Evolutionary conservation across 2,329 filamentous ascomycete genomes (phyloP).

Genomic region (Hypoxylon sp.): DNA sequence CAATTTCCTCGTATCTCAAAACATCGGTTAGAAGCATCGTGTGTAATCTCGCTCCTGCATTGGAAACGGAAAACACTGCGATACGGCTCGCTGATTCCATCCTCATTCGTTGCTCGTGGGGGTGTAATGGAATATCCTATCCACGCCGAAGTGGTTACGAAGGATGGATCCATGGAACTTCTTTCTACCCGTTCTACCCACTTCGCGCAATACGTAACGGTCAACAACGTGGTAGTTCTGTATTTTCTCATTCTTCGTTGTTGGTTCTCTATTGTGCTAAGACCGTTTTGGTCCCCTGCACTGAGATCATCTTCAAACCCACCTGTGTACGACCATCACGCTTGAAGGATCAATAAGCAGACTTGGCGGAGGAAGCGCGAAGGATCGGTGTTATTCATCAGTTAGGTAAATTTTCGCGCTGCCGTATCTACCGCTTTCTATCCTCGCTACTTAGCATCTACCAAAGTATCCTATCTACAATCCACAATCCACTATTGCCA

Average conservation of each 20-base stretch:
- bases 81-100: constrained; percentile 17
- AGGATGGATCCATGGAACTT: neutral
- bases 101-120: constrained; percentile 9
- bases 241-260: constrained; percentile 4
- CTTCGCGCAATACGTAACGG: neutral
- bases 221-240: constrained; percentile 11
- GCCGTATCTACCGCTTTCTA: constrained; percentile 10
- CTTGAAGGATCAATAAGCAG: constrained; percentile 41
- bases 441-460: neutral
- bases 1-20: constrained; percentile 20
- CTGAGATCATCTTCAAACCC: constrained; percentile 10
- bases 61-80: neutral
- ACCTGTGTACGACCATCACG: constrained; percentile 3
- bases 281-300: neutral
- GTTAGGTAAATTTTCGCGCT: constrained; percentile 7
- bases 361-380: constrained; percentile 22
- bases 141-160: constrained; percentile 6
- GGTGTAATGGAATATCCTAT: constrained; percentile 4
- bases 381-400: constrained; percentile 24
- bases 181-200: constrained; percentile 1
- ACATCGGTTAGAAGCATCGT: neutral
- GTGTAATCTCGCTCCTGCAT: neutral
- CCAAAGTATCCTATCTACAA: neutral
- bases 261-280: neutral
- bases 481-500: neutral